A percentile compares a stretch with the other conserved stretches of the same genome.
These are phyloP conservation scores for Wickerhamomyces alni DNA, from an alignment of 805 yeast genomes.

Conservation along the genomic window DNA sequence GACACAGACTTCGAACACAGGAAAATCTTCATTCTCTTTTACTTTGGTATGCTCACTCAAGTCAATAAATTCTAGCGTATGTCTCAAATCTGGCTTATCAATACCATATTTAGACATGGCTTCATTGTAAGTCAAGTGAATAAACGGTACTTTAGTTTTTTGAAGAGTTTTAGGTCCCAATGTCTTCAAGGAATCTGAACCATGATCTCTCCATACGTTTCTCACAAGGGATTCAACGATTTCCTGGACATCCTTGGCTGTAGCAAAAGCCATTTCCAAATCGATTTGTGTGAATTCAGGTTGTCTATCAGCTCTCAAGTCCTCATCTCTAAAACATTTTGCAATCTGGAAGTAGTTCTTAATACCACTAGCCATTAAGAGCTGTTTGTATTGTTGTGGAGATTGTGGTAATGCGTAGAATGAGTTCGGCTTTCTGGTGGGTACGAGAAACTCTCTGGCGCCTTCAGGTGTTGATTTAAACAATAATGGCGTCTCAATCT, in stretches of 20 bases:
- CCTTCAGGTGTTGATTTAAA: conserved; percentile 98
- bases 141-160: conserved; percentile 20
- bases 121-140: conserved; percentile 54
- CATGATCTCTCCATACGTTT: conserved; percentile 53
- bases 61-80: conserved; percentile 32
- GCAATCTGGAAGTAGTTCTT: conserved; percentile 86
- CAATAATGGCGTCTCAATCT: conserved; percentile 86
- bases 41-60: conserved; percentile 22
- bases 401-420: conserved; percentile 95
- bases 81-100: conserved; percentile 90
- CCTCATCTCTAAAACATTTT: conserved; percentile 93
- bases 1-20: conserved; percentile 70
- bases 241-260: conserved; percentile 56
- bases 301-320: conserved; percentile 88
- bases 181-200: too few relatives aligned
- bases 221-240: conserved; percentile 56
- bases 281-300: conserved; percentile 98
- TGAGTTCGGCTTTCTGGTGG: conserved; percentile 57
- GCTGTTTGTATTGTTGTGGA: conserved; percentile 95
- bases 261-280: conserved; percentile 84
- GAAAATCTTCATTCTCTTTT: conserved; percentile 39
- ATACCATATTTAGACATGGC: conserved; percentile 77
- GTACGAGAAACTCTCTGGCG: conserved; percentile 92
- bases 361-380: conserved; percentile 91
- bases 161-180: too few relatives aligned